phyloP scores from a whole-genome alignment of 768 basidiomycete genomes.

The Boletus pseudo-olivaceus region DNA sequence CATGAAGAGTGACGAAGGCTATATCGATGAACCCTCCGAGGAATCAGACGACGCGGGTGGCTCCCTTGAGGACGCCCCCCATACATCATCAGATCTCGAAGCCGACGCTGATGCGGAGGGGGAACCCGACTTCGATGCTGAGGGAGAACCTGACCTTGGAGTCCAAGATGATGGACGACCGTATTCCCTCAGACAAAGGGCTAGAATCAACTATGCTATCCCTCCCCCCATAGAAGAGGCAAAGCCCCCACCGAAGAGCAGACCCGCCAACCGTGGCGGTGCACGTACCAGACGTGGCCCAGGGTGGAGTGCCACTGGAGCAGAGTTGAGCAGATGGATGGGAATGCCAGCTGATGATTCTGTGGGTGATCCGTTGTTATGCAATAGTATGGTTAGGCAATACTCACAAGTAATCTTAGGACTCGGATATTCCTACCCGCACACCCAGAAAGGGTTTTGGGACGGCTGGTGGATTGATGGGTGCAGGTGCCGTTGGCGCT shows the following conservation, averaged over 20 bases:
- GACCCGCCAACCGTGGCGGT: constrained; percentile 39
- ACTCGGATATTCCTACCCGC: constrained; percentile 67
- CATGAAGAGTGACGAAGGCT: constrained; percentile 49
- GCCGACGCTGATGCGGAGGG: constrained; percentile 36
- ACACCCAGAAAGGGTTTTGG: constrained; percentile 69
- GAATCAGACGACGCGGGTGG: constrained; percentile 56
- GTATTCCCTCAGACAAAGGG: constrained; percentile 64
- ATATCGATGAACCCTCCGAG: constrained; percentile 47
- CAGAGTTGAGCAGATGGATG: constrained; percentile 77
- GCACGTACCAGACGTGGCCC: constrained; percentile 44
- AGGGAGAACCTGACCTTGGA: constrained; percentile 39
- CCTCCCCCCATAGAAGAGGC: constrained; percentile 79
- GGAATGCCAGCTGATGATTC: constrained; percentile 71
- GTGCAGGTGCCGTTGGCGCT: constrained; percentile 42
- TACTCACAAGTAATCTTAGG: constrained; percentile 36
- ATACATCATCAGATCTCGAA: constrained; percentile 37
- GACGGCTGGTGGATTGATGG: constrained; percentile 49
- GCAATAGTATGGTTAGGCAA: background rate
- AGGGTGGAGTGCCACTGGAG: constrained; percentile 78
- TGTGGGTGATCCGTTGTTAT: constrained; percentile 33
- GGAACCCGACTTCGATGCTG: constrained; percentile 39
- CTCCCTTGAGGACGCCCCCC: constrained; percentile 53
- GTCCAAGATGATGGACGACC: constrained; percentile 36
- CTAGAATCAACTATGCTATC: constrained; percentile 72
- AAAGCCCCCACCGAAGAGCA: constrained; percentile 34